Evolutionary conservation across 345 rosid species (phyloP).

Genomic region (Durio zibethinus): DNA sequence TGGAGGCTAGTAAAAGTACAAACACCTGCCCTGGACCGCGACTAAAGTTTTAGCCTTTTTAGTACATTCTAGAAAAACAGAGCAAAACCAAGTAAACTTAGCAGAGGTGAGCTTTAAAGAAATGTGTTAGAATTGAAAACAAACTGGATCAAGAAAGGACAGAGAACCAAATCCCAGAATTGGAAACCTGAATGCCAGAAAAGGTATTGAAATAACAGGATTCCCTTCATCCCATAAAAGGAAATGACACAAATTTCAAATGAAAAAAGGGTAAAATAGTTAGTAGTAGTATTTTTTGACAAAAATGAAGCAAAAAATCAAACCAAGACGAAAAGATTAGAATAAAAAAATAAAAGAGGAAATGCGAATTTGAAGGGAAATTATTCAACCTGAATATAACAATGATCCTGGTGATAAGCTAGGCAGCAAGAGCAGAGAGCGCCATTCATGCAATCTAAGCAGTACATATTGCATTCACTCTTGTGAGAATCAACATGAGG

Average conservation of each 20-base stretch:
- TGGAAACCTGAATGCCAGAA: slow-evolving; percentile 17
- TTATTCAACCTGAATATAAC: slow-evolving; percentile 68
- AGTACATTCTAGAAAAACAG: slow-evolving; percentile 3
- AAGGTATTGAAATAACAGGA: neutral
- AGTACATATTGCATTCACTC: slow-evolving; percentile 97
- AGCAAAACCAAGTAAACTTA: neutral
- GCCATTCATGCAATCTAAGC: slow-evolving; percentile 86
- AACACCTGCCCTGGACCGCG: neutral
- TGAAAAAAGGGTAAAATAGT: neutral
- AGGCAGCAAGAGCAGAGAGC: slow-evolving; percentile 82
- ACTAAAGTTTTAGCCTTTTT: neutral
- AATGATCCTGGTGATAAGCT: slow-evolving; percentile 68
- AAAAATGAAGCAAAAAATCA: neutral
- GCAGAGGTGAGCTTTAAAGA: neutral
- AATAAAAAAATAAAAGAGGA: neutral
- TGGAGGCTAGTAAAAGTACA: neutral
- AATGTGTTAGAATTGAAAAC: neutral
- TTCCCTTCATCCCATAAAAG: slow-evolving; percentile 9
- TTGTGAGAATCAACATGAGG: slow-evolving; percentile 79
- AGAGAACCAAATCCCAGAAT: neutral
- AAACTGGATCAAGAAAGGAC: neutral
- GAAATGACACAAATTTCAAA: slow-evolving; percentile 9
- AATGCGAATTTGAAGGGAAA: slow-evolving; percentile 1
- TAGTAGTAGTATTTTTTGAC: neutral
- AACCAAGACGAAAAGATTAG: neutral